phyloP scores from a whole-genome alignment of 768 basidiomycete species.

The Mycena galericulata region DNA sequence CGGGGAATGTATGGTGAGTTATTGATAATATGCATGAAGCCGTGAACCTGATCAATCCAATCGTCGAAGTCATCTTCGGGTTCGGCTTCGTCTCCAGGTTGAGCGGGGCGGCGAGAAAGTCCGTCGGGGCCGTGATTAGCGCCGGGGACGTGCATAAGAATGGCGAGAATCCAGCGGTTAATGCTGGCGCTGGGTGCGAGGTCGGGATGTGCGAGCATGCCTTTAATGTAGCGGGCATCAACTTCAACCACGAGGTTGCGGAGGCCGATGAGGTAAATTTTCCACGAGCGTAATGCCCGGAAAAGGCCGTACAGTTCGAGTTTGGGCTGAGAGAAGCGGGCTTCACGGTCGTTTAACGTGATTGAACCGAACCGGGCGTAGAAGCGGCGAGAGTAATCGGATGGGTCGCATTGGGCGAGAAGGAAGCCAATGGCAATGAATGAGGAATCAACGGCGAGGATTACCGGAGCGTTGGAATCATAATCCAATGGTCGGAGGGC shows the following conservation, averaged over 20 bases:
- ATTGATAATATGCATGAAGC: conserved; percentile 36
- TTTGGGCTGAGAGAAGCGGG: conserved; percentile 46
- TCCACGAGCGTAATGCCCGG: conserved; percentile 36
- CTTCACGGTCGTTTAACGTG: conserved; percentile 47
- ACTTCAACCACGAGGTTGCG: conserved; percentile 50
- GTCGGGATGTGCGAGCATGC: conserved; percentile 47
- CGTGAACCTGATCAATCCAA: conserved; percentile 36
- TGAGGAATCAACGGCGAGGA: conserved; percentile 53
- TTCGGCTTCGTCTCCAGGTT: conserved; percentile 33
- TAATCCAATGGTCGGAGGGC: conserved; percentile 51
- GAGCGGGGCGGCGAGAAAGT: conserved; percentile 37
- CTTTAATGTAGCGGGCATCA: conserved; percentile 52
- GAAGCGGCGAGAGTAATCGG: conserved; percentile 31
- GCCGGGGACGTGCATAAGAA: conserved; percentile 46
- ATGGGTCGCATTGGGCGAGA: conserved; percentile 44
- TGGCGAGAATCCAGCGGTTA: conserved; percentile 43
- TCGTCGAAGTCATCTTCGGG: conserved; percentile 29
- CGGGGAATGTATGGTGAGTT: neutral
- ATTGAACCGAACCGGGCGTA: conserved; percentile 51
- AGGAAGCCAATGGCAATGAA: conserved; percentile 48
- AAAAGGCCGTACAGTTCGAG: conserved; percentile 51
- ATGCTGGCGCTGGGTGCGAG: conserved; percentile 39
- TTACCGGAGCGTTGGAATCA: conserved; percentile 37
- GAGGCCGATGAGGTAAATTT: conserved; percentile 44
- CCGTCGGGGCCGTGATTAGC: conserved; percentile 43